Evolutionary conservation across 805 yeast species (phyloP).

Genomic region (Gaillardinia entomophila): DNA sequence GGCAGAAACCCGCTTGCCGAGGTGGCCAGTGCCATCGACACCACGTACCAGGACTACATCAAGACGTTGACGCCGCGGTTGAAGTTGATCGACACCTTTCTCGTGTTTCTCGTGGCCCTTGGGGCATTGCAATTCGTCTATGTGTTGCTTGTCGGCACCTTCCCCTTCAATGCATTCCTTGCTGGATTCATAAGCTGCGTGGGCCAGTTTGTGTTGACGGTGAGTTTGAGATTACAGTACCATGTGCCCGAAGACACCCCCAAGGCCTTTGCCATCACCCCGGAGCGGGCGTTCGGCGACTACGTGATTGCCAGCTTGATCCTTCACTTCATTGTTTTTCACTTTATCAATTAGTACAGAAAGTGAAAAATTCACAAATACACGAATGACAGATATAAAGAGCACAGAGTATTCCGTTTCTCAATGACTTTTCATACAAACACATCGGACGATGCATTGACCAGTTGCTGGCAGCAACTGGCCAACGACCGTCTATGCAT

Average conservation of each 20-base stretch:
- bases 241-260: constrained; percentile 7
- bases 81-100: constrained; percentile 70
- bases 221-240: constrained; percentile 71
- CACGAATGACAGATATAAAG: background rate
- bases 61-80: constrained; percentile 40
- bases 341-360: constrained; percentile 68
- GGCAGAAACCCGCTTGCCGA: constrained; percentile 15
- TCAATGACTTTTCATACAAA: no score
- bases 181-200: constrained; percentile 91
- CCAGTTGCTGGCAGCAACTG: no score
- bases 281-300: constrained; percentile 76
- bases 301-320: constrained; percentile 81
- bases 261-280: constrained; percentile 12
- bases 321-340: constrained; percentile 82
- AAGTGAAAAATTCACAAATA: background rate
- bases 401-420: no score
- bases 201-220: constrained; percentile 90
- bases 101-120: constrained; percentile 64
- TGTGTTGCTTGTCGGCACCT: constrained; percentile 72
- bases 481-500: no score
- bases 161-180: constrained; percentile 95
- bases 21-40: constrained; percentile 21
- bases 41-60: constrained; percentile 30
- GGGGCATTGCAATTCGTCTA: constrained; percentile 79
- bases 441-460: no score